Base-by-base conservation (phyloP, 768 basidiomycete species). In the Xerocomellus chrysenteron region DNA sequence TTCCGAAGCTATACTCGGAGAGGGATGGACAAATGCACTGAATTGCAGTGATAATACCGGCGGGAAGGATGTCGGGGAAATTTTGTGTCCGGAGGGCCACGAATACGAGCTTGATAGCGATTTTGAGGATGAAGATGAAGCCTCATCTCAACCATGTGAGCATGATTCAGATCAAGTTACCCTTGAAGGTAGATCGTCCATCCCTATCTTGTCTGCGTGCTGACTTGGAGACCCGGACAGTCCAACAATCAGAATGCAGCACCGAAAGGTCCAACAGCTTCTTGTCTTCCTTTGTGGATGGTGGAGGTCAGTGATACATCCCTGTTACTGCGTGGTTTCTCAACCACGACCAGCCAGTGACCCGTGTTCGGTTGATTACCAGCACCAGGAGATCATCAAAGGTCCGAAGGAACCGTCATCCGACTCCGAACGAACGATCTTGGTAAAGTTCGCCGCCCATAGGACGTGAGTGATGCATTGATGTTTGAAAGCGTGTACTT, bases 71-170 rank as follows among this genome's bases (percentile, higher is more conserved):
- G 21, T 21, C 16, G 19, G 6, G 35, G 60, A 58, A 24, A 55
- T 66, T 33, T 26, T 9, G 13, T 57, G 52, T 32, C 55, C 58
- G 6, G 24, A 44, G 0, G 56, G 43, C 32, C 57, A 65, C 30
- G 58, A 69, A 9, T 60, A 67, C 33, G 59, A 61, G 5, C 56
- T 53, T 40, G 70, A 69, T 40, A 70, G 70, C 14, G 65, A 72
- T 48, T 60, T 50, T 6, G 65, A 68, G 24, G 63, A 71, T 24
- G 67, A 67, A 16, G 60, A 59, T 4, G 58, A 60, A 32, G n/a
- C 39, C 1, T 35, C 33, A 28, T n/a, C 37, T 16, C 21, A 13
- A n/a, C n/a, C 13, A 16, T 2, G 14, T 40, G 36, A 43, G 21
- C 13, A 1, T 37, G 44, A 52, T 36, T 4, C 6, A 10, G 32